Conservation (phyloP, 2,329 filamentous ascomycete species). For the Fusarium cyanostomum region DNA sequence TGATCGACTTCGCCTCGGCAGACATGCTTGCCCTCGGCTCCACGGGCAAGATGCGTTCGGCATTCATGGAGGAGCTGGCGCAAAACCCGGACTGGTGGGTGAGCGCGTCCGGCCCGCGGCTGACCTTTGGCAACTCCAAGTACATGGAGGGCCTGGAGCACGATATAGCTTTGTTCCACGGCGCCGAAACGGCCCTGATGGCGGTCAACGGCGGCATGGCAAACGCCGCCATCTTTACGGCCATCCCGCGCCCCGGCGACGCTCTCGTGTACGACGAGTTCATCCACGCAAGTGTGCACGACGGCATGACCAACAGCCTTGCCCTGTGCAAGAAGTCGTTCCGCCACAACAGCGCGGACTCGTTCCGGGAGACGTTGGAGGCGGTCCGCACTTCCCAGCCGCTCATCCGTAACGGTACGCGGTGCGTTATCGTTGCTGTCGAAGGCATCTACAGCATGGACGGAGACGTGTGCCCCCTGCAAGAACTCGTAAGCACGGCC, state of each 20-base stretch:
- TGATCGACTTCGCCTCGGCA: slow-evolving; percentile 71
- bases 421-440: slow-evolving; percentile 51
- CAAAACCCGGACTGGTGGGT: slow-evolving; percentile 53
- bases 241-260: slow-evolving; percentile 62
- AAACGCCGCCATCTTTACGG: slow-evolving; percentile 60
- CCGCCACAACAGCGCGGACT: slow-evolving; percentile 54
- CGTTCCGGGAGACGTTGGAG: slow-evolving; percentile 50
- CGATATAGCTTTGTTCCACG: slow-evolving; percentile 71
- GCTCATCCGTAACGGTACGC: slow-evolving; percentile 40
- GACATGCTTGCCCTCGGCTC: slow-evolving; percentile 70
- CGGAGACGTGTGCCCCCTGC: slow-evolving; percentile 54
- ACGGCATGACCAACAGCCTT: slow-evolving; percentile 68
- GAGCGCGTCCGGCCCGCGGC: slow-evolving; percentile 66
- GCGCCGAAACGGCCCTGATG: slow-evolving; percentile 64
- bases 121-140: slow-evolving; percentile 71
- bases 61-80: slow-evolving; percentile 59
- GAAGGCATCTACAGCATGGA: slow-evolving; percentile 61
- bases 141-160: slow-evolving; percentile 63
- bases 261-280: slow-evolving; percentile 71
- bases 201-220: slow-evolving; percentile 68
- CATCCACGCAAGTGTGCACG: slow-evolving; percentile 72
- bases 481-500: slow-evolving; percentile 49
- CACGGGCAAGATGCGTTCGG: slow-evolving; percentile 54
- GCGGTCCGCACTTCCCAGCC: slow-evolving; percentile 45
- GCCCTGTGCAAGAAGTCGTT: slow-evolving; percentile 58